Percentiles rank a stretch among this genome's conserved stretches.
Conservation (phyloP, 176 grass and related monocot species). For the Rhynchospora pubera region DNA sequence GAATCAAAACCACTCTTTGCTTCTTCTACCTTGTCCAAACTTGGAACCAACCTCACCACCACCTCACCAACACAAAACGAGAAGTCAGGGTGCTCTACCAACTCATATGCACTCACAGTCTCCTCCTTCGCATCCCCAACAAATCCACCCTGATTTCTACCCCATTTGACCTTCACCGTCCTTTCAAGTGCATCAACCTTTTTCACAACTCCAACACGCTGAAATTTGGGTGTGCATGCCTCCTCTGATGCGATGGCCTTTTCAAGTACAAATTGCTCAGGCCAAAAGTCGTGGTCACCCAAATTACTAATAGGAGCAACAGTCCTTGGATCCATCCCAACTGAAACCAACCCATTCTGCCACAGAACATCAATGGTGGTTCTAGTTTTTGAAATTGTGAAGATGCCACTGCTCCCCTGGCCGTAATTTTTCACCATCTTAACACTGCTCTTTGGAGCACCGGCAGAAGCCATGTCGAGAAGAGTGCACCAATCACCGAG, state of each 20-base stretch:
- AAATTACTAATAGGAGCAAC: slow-evolving; percentile 67
- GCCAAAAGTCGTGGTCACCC: slow-evolving; percentile 97
- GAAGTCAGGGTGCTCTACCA: slow-evolving; percentile 86
- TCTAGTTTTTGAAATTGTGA: slow-evolving; percentile 71
- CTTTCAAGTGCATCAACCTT: slow-evolving; percentile 65
- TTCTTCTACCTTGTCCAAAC: slow-evolving; percentile 43
- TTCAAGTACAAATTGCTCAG: slow-evolving; percentile 73
- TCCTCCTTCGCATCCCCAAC: slow-evolving; percentile 51
- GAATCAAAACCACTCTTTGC: slow-evolving; percentile 35
- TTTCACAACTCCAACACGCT: slow-evolving; percentile 60
- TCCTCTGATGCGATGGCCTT: slow-evolving; percentile 37
- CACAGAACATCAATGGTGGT: slow-evolving; percentile 72
- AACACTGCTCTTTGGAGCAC: slow-evolving; percentile 25
- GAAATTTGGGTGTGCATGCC: slow-evolving; percentile 20
- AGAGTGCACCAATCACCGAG: slow-evolving; percentile 92
- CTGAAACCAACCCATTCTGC: slow-evolving; percentile 73
- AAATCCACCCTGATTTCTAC: slow-evolving; percentile 28
- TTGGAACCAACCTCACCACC: slow-evolving; percentile 51
- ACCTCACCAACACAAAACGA: slow-evolving; percentile 71
- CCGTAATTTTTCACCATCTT: slow-evolving; percentile 25
- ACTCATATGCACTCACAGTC: slow-evolving; percentile 82
- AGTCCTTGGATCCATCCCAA: slow-evolving; percentile 52
- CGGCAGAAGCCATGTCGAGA: slow-evolving; percentile 26
- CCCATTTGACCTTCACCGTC: slow-evolving; percentile 85
- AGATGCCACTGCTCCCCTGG: slow-evolving; percentile 46